phyloP scores from a whole-genome alignment of 2,329 filamentous ascomycete genomes.

The Shiraia bambusicola region DNA sequence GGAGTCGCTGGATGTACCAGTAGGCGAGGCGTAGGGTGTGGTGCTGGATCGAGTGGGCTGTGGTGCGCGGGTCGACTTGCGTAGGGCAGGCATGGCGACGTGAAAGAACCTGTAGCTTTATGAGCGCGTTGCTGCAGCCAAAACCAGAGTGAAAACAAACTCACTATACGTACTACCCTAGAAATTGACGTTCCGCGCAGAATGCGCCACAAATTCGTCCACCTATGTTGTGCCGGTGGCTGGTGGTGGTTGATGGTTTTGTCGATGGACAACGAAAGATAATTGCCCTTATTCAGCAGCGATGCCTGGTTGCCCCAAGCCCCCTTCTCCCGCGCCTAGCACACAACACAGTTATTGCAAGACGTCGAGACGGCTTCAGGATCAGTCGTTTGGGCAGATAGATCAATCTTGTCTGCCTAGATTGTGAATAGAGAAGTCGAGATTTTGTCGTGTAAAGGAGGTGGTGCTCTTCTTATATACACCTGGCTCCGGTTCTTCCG shows the following conservation, averaged over 20 bases:
- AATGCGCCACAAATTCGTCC: conserved; percentile 30
- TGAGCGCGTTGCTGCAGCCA: conserved; percentile 28
- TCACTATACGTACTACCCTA: conserved; percentile 38
- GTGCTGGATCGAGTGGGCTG: conserved; percentile 31
- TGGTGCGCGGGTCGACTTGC: conserved; percentile 40
- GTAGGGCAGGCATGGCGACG: conserved; percentile 42
- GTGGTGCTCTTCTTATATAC: conserved; percentile 1
- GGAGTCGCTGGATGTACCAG: conserved; percentile 31
- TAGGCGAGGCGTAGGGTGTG: conserved; percentile 39
- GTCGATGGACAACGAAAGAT: conserved; percentile 5
- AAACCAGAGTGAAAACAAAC: conserved; percentile 13
- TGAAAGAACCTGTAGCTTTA: conserved; percentile 30
- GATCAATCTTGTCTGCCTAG: background rate
- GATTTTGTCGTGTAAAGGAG: conserved; percentile 10
- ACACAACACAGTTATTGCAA: conserved; percentile 14
- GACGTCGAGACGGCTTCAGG: conserved; percentile 1
- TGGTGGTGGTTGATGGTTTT: conserved; percentile 18
- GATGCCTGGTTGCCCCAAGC: conserved; percentile 10
- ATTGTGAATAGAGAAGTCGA: conserved; percentile 1
- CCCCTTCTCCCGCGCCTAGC: conserved; percentile 14
- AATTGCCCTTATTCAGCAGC: conserved; percentile 9
- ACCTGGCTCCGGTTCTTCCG: conserved; percentile 12
- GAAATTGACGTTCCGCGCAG: conserved; percentile 16
- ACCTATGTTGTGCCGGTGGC: conserved; percentile 30
- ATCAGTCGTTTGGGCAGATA: background rate